phyloP scores from a whole-genome alignment of 2,329 filamentous ascomycete genomes.

The Hirsutella thompsonii region DNA sequence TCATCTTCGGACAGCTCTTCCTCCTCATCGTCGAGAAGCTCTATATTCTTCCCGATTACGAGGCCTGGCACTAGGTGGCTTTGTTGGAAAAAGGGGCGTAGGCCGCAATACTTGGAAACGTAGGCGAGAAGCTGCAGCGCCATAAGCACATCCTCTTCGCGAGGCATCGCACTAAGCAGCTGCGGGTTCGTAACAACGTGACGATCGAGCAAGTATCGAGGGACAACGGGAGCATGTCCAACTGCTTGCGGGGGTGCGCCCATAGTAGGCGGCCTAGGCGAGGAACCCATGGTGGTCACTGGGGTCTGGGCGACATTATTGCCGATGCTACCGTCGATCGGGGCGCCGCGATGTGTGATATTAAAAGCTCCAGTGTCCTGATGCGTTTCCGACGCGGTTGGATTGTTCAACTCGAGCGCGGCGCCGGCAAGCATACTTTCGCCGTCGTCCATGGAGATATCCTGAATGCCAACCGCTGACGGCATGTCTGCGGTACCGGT shows the following conservation, averaged over 20 bases:
- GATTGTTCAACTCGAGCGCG: conserved; percentile 61
- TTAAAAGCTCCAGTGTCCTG: conserved; percentile 86
- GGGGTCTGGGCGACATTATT: conserved; percentile 55
- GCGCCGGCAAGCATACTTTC: conserved; percentile 68
- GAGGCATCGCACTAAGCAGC: conserved; percentile 80
- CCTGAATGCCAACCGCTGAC: conserved; percentile 71
- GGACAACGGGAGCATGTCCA: conserved; percentile 56
- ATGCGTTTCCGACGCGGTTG: conserved; percentile 64
- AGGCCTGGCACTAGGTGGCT: conserved; percentile 88
- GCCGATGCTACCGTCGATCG: conserved; percentile 73
- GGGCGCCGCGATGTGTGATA: conserved; percentile 74
- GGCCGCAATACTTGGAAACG: conserved; percentile 96
- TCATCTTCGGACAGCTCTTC: conserved; percentile 31
- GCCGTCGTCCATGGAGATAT: conserved; percentile 66
- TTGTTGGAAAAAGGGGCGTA: conserved; percentile 88
- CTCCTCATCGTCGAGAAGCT: conserved; percentile 69
- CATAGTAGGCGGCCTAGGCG: conserved; percentile 57
- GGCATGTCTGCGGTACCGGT: conserved; percentile 71
- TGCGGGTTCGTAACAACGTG: conserved; percentile 55
- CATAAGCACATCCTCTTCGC: conserved; percentile 97
- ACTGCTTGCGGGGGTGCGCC: conserved; percentile 64
- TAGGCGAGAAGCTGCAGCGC: conserved; percentile 93
- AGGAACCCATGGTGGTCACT: conserved; percentile 58
- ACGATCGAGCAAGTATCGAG: conserved; percentile 68
- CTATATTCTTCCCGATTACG: conserved; percentile 76